Percentiles rank a stretch among this genome's conserved stretches.
phyloP scores from a whole-genome alignment of 1,139 yeast genomes.

The Pichia sp. region DNA sequence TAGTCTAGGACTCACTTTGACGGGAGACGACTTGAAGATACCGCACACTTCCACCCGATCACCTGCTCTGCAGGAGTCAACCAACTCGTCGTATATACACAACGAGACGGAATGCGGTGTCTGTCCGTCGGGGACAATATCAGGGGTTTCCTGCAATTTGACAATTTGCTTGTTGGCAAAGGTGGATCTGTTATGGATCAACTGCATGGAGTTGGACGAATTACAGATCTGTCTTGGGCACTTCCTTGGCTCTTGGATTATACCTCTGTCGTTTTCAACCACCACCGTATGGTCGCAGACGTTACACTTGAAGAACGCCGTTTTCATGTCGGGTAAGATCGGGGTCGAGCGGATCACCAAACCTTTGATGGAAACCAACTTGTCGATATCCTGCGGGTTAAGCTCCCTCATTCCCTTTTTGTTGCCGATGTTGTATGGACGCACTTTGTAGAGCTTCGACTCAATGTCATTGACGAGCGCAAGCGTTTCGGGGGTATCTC shows the following conservation, averaged over 20 bases:
- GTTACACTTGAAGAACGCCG: slow-evolving; percentile 91
- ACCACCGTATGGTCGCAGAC: slow-evolving; percentile 92
- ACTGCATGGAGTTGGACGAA: slow-evolving; percentile 82
- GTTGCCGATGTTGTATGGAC: slow-evolving; percentile 75
- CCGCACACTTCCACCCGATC: slow-evolving; percentile 96
- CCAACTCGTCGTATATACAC: slow-evolving; percentile 93
- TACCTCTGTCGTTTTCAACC: slow-evolving; percentile 91
- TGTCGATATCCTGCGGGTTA: slow-evolving; percentile 94
- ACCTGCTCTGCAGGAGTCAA: slow-evolving; percentile 94
- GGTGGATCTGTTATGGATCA: slow-evolving; percentile 85
- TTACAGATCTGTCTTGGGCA: slow-evolving; percentile 89
- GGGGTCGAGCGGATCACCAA: slow-evolving; percentile 84
- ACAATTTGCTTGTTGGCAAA: slow-evolving; percentile 95
- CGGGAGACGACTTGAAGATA: slow-evolving; percentile 88
- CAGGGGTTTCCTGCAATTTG: slow-evolving; percentile 95
- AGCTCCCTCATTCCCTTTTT: slow-evolving; percentile 87
- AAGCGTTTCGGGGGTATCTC: slow-evolving; percentile 19
- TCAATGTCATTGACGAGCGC: slow-evolving; percentile 63
- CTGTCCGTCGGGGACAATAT: slow-evolving; percentile 97
- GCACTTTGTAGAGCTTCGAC: slow-evolving; percentile 74
- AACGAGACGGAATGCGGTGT: slow-evolving; percentile 95
- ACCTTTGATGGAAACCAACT: slow-evolving; percentile 87
- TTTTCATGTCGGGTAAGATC: slow-evolving; percentile 96
- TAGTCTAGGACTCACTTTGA: slow-evolving; percentile 79
- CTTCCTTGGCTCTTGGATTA: slow-evolving; percentile 87